Percentiles rank a stretch among this genome's conserved stretches.
Conservation (phyloP, 805 yeast species). For the Kazachstania martiniae region DNA sequence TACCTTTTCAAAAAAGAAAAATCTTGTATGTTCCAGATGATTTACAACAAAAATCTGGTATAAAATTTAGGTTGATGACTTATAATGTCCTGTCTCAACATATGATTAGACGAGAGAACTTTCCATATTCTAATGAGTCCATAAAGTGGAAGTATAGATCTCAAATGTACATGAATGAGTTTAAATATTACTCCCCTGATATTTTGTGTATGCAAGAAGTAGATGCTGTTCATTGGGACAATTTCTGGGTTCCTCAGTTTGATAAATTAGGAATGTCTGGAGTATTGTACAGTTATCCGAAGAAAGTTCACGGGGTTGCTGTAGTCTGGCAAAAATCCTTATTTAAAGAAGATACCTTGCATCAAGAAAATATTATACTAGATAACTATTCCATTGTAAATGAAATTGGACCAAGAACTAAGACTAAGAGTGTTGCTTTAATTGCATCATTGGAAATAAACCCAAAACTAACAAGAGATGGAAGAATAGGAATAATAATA, state of each 20-base stretch:
- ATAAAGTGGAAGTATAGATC: slow-evolving; percentile 71
- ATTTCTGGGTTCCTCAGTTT: slow-evolving; percentile 53
- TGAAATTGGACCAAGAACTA: slow-evolving; percentile 38
- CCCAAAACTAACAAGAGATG: slow-evolving; percentile 16
- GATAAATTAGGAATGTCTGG: slow-evolving; percentile 41
- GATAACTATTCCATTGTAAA: slow-evolving; percentile 40
- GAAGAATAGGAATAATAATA: slow-evolving; percentile 43
- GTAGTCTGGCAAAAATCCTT: slow-evolving; percentile 43
- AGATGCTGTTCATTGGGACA: slow-evolving; percentile 50
- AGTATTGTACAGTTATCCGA: slow-evolving; percentile 39
- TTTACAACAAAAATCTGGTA: too few relatives aligned
- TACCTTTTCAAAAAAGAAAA: too few relatives aligned
- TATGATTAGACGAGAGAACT: slow-evolving; percentile 61
- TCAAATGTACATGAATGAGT: slow-evolving; percentile 49
- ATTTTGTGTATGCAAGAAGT: slow-evolving; percentile 78
- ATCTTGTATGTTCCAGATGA: too few relatives aligned
- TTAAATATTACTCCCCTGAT: slow-evolving; percentile 58
- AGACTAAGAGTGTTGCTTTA: slow-evolving; percentile 62
- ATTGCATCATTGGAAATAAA: slow-evolving; percentile 42
- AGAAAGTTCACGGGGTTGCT: slow-evolving; percentile 64
- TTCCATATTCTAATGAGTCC: slow-evolving; percentile 69
- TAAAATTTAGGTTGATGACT: slow-evolving; percentile 53
- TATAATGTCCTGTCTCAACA: slow-evolving; percentile 81
- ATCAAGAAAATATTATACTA: slow-evolving; percentile 38
- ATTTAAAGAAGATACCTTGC: slow-evolving; percentile 26